Conservation (phyloP, 257 asterid species). For the Cordia subcordata region DNA sequence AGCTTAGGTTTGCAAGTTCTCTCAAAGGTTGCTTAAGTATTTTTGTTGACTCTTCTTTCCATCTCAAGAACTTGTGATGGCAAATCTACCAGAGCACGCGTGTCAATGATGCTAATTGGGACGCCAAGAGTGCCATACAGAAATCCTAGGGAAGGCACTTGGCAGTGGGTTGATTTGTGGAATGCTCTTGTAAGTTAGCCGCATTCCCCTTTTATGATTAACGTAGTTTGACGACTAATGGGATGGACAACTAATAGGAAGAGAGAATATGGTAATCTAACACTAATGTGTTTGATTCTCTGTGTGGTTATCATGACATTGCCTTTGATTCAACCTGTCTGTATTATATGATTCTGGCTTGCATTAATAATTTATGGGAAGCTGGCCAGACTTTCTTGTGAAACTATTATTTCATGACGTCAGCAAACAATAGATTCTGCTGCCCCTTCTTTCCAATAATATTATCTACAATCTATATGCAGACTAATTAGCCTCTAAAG, state of each 20-base stretch:
- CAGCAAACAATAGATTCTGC: background rate
- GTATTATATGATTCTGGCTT: too few relatives aligned
- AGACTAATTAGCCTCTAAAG: too few relatives aligned
- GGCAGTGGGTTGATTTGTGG: slow-evolving; percentile 96
- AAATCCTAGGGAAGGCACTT: slow-evolving; percentile 61
- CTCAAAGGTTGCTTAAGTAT: slow-evolving; percentile 5
- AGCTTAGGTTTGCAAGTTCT: background rate
- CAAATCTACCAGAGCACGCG: slow-evolving; percentile 52
- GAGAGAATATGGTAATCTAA: too few relatives aligned
- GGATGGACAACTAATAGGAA: too few relatives aligned
- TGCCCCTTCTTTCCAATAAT: too few relatives aligned
- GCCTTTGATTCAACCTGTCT: background rate
- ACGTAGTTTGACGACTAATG: background rate
- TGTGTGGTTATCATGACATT: background rate
- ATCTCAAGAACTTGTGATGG: slow-evolving; percentile 29
- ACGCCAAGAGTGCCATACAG: slow-evolving; percentile 86
- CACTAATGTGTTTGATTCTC: too few relatives aligned
- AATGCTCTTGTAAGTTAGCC: slow-evolving; percentile 86
- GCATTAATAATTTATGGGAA: too few relatives aligned
- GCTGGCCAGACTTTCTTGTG: too few relatives aligned
- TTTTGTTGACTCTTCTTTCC: slow-evolving; percentile 13
- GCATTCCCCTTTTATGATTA: background rate
- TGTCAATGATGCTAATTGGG: slow-evolving; percentile 89
- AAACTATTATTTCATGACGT: too few relatives aligned
- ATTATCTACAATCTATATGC: too few relatives aligned